Evolutionary conservation across 1,139 yeast genomes (phyloP), one percentile per base, ranked within the genome.

Genomic region (Williopsis jadinii): DNA sequence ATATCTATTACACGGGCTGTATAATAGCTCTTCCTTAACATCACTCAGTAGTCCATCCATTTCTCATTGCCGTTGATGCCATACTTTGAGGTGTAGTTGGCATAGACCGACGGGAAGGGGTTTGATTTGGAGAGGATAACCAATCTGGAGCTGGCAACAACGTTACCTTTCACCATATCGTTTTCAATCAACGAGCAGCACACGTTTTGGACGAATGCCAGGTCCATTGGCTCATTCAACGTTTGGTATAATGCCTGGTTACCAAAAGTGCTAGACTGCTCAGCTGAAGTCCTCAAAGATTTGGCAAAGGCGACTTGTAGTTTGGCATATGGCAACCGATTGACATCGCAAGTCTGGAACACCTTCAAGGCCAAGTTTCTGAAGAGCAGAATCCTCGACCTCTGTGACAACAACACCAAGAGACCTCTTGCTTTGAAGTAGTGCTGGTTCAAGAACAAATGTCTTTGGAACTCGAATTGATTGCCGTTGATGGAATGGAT

Each of bases 151-250:
- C 70, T 59, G 2, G 79, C 70, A 8, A 71, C 67, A 1, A 77
- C 54, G 45, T 77, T 77, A 0, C 80, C 83, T 47, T 70, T 72
- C 33, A 78, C 53, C 28, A 76, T 55, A 43, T 73, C 75, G 43
- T 74, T 76, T 49, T 75, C 82, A 30, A 75, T 70, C 19, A 78
- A 54, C 4, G 75, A 60, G 9, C 74, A 62, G 37, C 77, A 58
- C 3, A 77, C 51, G 43, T 75, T 77, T 43, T 77, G 83, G 5
- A 71, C 55, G 38, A 62, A 54, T 32, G 43, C 31, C 8, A 33
- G 30, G 9, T 44, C 46, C 8, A 41, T 34, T 4, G 42, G 27
- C 26, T 48, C 48, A n/a, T 46, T 43, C 11, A 51, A 26, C 3
- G 48, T 40, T 30, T 52, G 52, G 35, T 41, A 52, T 13, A 51